A percentile compares a stretch with the other conserved stretches of the same genome.
These are phyloP conservation scores for Penicillium sp. DNA, from an alignment of 2,329 filamentous ascomycete species.

Conservation along the genomic window DNA sequence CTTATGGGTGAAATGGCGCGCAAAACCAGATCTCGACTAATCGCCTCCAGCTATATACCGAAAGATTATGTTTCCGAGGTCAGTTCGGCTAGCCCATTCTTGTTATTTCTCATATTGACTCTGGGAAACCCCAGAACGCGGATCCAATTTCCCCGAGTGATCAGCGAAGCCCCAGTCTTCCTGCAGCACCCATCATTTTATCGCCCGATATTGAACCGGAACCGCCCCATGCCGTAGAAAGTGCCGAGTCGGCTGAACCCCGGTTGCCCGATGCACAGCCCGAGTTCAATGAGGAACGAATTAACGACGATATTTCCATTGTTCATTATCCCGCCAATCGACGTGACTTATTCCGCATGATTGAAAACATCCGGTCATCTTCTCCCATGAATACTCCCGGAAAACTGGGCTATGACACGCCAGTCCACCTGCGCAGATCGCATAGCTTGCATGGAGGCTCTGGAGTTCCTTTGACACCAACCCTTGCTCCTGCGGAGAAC, in stretches of 20 bases:
- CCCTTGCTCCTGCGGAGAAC: constrained; percentile 37
- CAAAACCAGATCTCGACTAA: constrained; percentile 54
- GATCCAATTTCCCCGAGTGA: background rate
- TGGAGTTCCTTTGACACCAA: constrained; percentile 41
- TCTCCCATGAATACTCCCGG: constrained; percentile 29
- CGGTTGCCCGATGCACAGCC: constrained; percentile 33
- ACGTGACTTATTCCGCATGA: constrained; percentile 59
- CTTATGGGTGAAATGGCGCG: constrained; percentile 60
- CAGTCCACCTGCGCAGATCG: constrained; percentile 27
- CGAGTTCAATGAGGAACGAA: constrained; percentile 58
- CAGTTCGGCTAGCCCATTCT: background rate
- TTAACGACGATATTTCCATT: constrained; percentile 60
- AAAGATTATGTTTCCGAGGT: background rate
- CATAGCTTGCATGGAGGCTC: constrained; percentile 21
- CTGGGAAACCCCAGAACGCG: background rate
- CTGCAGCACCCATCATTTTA: constrained; percentile 20
- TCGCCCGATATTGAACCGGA: constrained; percentile 25
- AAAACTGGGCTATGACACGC: constrained; percentile 27
- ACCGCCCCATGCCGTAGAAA: constrained; percentile 17
- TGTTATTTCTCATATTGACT: background rate
- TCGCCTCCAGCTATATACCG: constrained; percentile 39
- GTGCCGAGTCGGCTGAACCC: constrained; percentile 31
- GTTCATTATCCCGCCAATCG: constrained; percentile 67
- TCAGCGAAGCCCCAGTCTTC: background rate
- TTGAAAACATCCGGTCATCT: constrained; percentile 60